Conservation (phyloP, 257 asterid species). For the Solanum habrochaites region DNA sequence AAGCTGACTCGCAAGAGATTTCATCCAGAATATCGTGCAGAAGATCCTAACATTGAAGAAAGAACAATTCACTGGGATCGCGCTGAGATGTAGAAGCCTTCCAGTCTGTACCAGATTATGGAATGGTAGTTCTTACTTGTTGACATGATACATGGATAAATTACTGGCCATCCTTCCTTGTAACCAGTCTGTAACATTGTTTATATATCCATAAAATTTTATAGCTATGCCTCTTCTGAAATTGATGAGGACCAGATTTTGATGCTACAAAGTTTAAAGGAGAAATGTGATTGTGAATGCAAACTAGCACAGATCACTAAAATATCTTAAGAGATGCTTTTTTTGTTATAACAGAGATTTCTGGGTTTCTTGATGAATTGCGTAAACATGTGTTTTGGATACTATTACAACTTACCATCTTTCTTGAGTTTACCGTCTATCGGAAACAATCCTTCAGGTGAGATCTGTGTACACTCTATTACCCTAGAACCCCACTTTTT, state of each 20-base stretch:
- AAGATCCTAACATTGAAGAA: conserved; percentile 1
- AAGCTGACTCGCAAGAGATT: conserved; percentile 1
- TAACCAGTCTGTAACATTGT: too few species aligned
- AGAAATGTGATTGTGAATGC: too few species aligned
- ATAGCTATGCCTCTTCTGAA: too few species aligned
- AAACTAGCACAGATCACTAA: too few species aligned
- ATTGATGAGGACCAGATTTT: too few species aligned
- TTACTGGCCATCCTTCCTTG: too few species aligned
- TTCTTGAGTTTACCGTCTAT: neutral
- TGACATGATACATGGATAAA: neutral
- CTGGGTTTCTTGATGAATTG: too few species aligned
- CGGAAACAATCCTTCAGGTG: neutral
- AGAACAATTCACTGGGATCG: conserved; percentile 7
- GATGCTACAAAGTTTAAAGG: too few species aligned
- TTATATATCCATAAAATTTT: too few species aligned
- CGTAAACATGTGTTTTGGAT: too few species aligned
- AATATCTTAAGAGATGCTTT: too few species aligned
- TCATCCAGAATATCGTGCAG: neutral
- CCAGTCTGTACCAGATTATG: neutral
- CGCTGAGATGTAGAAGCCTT: neutral
- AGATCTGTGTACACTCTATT: neutral
- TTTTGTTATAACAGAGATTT: too few species aligned
- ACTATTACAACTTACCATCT: neutral
- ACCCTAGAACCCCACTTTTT: neutral
- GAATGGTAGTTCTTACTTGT: neutral